A percentile compares a stretch with the other conserved stretches of the same genome.
Evolutionary conservation across 2,329 filamentous ascomycete genomes (phyloP).

Genomic region (Xylariaceae sp.): DNA sequence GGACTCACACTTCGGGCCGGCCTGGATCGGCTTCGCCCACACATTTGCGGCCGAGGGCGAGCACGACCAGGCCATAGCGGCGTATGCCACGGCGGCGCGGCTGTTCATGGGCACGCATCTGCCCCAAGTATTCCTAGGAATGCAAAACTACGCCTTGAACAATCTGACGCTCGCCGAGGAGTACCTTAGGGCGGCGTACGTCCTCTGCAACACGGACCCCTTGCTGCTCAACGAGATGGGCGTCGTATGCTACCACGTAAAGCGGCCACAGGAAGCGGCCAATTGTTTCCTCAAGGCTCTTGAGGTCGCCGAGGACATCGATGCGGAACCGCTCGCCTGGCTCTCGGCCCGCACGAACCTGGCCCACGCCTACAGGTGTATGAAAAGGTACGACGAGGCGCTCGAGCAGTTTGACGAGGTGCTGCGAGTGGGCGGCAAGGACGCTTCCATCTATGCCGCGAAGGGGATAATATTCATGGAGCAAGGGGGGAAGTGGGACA

Average conservation of each 20-base stretch:
- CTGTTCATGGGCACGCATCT: slow-evolving; percentile 96
- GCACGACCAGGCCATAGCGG: slow-evolving; percentile 95
- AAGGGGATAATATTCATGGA: slow-evolving; percentile 84
- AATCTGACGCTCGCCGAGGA: slow-evolving; percentile 92
- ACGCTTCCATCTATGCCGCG: slow-evolving; percentile 70
- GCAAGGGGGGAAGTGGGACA: slow-evolving; percentile 58
- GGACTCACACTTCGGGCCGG: slow-evolving; percentile 93
- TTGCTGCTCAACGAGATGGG: slow-evolving; percentile 93
- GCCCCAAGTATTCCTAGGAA: slow-evolving; percentile 90
- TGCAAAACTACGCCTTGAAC: slow-evolving; percentile 96
- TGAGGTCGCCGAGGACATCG: slow-evolving; percentile 70
- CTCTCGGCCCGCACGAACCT: slow-evolving; percentile 81
- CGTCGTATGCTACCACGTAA: slow-evolving; percentile 91
- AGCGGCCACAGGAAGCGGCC: slow-evolving; percentile 68
- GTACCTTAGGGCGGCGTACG: slow-evolving; percentile 85
- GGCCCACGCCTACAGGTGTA: slow-evolving; percentile 76
- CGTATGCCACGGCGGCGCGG: slow-evolving; percentile 90
- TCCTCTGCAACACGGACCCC: slow-evolving; percentile 77
- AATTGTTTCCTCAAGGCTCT: slow-evolving; percentile 75
- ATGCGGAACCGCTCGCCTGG: slow-evolving; percentile 77
- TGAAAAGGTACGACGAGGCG: slow-evolving; percentile 63
- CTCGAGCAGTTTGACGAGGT: slow-evolving; percentile 83
- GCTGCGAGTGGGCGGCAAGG: slow-evolving; percentile 73
- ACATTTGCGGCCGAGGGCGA: slow-evolving; percentile 97
- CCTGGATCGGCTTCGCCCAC: slow-evolving; percentile 98